These are phyloP conservation scores for Spizellomyces sp. DNA, from an alignment of 192 early-diverging fungal species.

Conservation along the genomic window DNA sequence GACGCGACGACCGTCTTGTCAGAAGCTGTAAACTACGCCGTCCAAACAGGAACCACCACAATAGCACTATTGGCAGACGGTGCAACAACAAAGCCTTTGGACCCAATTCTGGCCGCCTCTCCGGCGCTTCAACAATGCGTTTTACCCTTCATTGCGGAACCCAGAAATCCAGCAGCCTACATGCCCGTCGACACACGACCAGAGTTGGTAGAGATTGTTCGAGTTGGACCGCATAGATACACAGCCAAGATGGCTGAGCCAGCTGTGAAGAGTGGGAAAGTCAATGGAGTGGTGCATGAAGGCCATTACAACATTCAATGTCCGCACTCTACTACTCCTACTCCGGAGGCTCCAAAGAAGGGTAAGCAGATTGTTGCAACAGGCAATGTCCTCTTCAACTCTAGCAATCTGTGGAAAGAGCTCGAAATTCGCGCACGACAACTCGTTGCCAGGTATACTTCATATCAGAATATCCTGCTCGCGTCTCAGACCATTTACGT, in stretches of 20 bases:
- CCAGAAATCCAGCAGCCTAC: neutral
- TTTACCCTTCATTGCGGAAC: constrained; percentile 8
- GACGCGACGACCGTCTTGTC: neutral
- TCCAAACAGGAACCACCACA: constrained; percentile 8
- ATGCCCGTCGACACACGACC: constrained; percentile 14
- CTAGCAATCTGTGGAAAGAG: constrained; percentile 24
- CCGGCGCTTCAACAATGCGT: constrained; percentile 1
- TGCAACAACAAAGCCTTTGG: constrained; percentile 11
- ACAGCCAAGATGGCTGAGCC: neutral
- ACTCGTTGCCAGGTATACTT: neutral
- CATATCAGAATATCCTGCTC: neutral
- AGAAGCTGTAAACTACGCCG: constrained; percentile 7
- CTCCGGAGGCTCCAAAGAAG: neutral
- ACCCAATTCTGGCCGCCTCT: neutral
- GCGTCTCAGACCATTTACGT: neutral
- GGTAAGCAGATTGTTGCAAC: neutral
- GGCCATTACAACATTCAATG: neutral
- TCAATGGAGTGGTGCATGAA: neutral
- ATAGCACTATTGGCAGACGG: neutral
- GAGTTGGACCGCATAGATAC: neutral
- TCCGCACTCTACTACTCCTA: neutral
- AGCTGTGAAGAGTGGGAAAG: neutral
- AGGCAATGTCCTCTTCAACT: constrained; percentile 24
- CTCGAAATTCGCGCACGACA: constrained; percentile 1
- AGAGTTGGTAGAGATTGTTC: constrained; percentile 4